Conservation (phyloP, 2,329 filamentous ascomycete genomes). For the Sporothrix mexicana region DNA sequence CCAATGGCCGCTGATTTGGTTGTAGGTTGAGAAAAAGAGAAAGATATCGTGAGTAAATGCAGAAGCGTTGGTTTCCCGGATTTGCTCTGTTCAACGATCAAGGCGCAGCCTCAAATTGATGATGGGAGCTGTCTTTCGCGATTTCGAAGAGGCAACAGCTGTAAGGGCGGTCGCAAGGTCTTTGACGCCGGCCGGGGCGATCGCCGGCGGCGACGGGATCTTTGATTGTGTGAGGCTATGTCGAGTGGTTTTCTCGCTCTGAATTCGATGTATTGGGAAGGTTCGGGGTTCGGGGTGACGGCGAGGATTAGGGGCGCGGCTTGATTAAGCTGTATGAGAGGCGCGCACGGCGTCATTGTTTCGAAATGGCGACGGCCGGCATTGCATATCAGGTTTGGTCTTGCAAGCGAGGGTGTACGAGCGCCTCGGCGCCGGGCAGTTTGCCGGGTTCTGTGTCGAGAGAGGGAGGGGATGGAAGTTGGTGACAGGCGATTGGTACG, state of each 20-base stretch:
- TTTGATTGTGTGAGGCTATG: conserved; percentile 33
- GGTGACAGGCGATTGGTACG: not conserved
- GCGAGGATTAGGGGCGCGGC: conserved; percentile 32
- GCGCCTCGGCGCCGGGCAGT: conserved; percentile 5
- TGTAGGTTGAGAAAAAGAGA: not conserved
- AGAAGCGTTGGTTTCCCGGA: not conserved
- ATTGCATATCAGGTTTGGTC: conserved; percentile 40
- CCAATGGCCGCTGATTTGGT: not conserved
- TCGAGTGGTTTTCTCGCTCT: conserved; percentile 32
- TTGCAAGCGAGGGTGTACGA: not conserved
- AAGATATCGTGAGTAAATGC: not conserved
- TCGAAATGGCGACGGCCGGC: conserved; percentile 45
- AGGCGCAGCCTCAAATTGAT: conserved; percentile 18
- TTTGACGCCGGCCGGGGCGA: conserved; percentile 30
- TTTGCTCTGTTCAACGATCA: not conserved
- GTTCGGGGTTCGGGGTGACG: conserved; percentile 24
- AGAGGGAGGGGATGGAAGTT: not conserved
- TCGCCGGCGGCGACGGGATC: conserved; percentile 34
- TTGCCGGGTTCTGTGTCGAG: not conserved
- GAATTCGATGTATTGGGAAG: not conserved
- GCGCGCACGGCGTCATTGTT: conserved; percentile 54
- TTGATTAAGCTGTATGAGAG: conserved; percentile 44
- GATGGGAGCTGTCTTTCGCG: not conserved
- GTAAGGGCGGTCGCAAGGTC: conserved; percentile 30
- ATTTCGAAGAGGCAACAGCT: not conserved